These are phyloP conservation scores for Sungouiozyma ichnusensis DNA, from an alignment of 805 yeast species.

Conservation along the genomic window DNA sequence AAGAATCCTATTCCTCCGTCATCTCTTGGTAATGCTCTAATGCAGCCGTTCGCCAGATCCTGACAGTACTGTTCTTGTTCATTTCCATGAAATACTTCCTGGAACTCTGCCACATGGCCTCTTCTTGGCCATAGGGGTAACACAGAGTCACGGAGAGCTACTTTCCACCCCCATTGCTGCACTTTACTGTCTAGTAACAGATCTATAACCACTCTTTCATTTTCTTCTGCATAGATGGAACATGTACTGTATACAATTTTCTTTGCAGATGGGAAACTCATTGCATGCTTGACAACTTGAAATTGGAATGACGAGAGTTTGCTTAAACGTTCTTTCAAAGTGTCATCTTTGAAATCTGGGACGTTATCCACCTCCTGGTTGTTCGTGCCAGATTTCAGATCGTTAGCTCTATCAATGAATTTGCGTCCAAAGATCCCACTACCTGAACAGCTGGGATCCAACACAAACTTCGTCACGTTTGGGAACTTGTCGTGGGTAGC, in stretches of 20 bases:
- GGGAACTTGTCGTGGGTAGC: conserved; percentile 42
- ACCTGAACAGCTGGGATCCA: conserved; percentile 97
- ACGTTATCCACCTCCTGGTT: neutral
- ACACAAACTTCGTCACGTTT: conserved; percentile 68
- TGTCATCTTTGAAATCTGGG: conserved; percentile 35
- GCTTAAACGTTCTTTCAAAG: conserved; percentile 33
- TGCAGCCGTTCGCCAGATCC: conserved; percentile 71
- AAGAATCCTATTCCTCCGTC: conserved; percentile 99
- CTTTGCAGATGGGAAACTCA: conserved; percentile 64
- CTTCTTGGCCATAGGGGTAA: conserved; percentile 82
- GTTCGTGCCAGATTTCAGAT: conserved; percentile 10
- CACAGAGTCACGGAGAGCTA: conserved; percentile 48
- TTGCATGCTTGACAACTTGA: conserved; percentile 79
- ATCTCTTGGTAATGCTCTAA: conserved; percentile 70
- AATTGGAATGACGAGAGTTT: conserved; percentile 81
- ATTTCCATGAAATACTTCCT: conserved; percentile 34
- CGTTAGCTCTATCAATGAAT: conserved; percentile 37
- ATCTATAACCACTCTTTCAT: conserved; percentile 82
- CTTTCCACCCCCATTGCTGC: conserved; percentile 61
- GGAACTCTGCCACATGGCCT: conserved; percentile 64
- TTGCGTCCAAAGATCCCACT: conserved; percentile 94
- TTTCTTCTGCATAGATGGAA: conserved; percentile 87
- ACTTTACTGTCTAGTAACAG: conserved; percentile 60
- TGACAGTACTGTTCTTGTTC: conserved; percentile 37
- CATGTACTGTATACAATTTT: conserved; percentile 91